These are phyloP conservation scores for Oxytropis ochrocephala DNA, from an alignment of 306 rosid genomes.

Conservation along the genomic window DNA sequence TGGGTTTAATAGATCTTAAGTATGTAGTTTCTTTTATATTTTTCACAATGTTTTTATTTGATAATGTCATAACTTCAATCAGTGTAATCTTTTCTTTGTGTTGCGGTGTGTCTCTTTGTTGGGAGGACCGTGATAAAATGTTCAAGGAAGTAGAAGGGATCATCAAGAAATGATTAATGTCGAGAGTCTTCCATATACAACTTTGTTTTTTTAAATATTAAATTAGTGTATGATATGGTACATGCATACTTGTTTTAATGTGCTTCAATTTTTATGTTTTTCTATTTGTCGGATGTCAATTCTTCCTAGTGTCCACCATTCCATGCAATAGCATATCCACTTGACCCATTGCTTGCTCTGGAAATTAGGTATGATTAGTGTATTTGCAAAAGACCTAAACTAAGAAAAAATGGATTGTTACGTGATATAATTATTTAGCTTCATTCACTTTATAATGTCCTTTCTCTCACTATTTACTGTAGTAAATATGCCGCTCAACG, in stretches of 20 bases:
- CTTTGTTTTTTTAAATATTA: background rate
- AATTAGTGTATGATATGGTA: background rate
- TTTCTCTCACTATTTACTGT: no score
- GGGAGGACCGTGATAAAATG: constrained; percentile 96
- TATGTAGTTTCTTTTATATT: no score
- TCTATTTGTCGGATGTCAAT: constrained; percentile 68
- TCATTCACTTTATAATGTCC: no score
- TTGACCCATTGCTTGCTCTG: constrained; percentile 93
- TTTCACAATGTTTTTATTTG: background rate
- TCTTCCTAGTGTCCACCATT: constrained; percentile 99
- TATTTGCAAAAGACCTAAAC: background rate
- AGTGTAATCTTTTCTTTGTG: background rate
- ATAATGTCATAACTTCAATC: background rate
- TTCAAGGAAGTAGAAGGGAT: constrained; percentile 92
- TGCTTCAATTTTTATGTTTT: no score
- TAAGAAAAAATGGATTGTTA: background rate
- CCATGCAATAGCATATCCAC: constrained; percentile 98
- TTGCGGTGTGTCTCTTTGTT: constrained; percentile 86
- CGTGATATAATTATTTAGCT: background rate
- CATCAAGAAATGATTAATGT: constrained; percentile 85
- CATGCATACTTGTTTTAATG: background rate
- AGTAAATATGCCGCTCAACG: no score
- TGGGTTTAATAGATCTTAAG: background rate
- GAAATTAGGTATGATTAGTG: constrained; percentile 64
- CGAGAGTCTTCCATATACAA: constrained; percentile 15